phyloP scores from a whole-genome alignment of 495 filamentous ascomycete genomes.

The Poronia punctata region DNA sequence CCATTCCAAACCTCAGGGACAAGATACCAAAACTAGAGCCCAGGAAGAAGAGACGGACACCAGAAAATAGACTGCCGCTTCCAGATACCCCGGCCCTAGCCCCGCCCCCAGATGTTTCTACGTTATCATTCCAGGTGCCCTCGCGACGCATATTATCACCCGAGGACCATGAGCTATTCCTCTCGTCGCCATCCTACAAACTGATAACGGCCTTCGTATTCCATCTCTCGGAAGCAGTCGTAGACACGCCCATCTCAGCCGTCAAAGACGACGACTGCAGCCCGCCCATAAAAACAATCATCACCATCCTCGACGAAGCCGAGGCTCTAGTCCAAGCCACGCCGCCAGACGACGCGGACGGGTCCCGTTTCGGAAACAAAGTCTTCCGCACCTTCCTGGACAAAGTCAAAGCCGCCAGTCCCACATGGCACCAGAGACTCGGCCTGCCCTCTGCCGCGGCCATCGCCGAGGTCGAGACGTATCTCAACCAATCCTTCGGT shows the following conservation, averaged over 20 bases:
- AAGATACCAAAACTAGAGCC: conserved; percentile 64
- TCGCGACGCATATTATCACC: conserved; percentile 70
- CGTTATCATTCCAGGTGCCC: conserved; percentile 57
- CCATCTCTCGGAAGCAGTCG: conserved; percentile 72
- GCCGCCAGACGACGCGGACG: conserved; percentile 76
- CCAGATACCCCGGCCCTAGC: conserved; percentile 69
- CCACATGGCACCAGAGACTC: conserved; percentile 53
- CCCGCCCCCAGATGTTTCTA: conserved; percentile 57
- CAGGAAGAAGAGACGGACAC: conserved; percentile 47
- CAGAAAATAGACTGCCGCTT: conserved; percentile 52
- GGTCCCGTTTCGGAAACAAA: conserved; percentile 91
- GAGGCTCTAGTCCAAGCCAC: conserved; percentile 54
- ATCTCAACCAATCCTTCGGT: conserved; percentile 77
- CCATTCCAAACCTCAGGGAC: conserved; percentile 52
- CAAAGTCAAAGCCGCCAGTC: conserved; percentile 48
- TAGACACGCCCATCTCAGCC: conserved; percentile 66
- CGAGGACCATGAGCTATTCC: conserved; percentile 75
- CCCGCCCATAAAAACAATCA: conserved; percentile 53
- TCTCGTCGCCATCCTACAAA: conserved; percentile 66
- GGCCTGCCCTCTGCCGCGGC: conserved; percentile 48
- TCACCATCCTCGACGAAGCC: conserved; percentile 62
- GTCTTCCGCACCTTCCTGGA: conserved; percentile 80
- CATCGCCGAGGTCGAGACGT: conserved; percentile 64
- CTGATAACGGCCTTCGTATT: conserved; percentile 82
- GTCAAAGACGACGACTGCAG: conserved; percentile 48